Evolutionary conservation across 257 asterid species (phyloP).

Genomic region (Solanum arcanum): DNA sequence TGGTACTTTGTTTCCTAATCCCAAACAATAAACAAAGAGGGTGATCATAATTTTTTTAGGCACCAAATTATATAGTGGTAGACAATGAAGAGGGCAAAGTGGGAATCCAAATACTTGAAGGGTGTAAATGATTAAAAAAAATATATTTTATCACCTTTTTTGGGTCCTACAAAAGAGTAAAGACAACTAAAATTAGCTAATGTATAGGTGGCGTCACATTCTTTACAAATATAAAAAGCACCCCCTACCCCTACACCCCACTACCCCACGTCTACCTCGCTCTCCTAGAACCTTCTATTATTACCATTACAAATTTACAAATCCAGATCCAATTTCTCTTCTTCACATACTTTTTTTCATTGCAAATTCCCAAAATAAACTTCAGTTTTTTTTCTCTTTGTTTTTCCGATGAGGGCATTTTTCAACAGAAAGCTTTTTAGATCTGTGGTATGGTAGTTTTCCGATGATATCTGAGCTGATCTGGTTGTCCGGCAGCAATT

Average conservation of each 20-base stretch:
- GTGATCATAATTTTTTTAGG: background rate
- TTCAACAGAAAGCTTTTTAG: background rate
- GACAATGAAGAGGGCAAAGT: background rate
- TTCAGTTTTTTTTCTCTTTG: background rate
- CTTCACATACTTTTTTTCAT: background rate
- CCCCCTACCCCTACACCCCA: background rate
- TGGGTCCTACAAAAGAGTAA: conserved; percentile 2
- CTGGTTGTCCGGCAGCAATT: background rate
- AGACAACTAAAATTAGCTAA: conserved; percentile 3
- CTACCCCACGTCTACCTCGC: background rate
- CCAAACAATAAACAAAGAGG: background rate
- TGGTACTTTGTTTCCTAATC: background rate
- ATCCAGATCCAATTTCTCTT: background rate
- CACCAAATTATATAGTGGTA: background rate
- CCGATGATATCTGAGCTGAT: background rate
- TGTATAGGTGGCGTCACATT: conserved; percentile 7
- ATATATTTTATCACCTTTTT: background rate
- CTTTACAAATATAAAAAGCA: background rate
- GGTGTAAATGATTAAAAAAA: background rate
- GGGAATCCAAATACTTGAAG: background rate
- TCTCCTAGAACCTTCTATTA: background rate
- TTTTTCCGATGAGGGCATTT: background rate
- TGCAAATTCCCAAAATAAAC: background rate
- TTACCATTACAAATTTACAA: background rate
- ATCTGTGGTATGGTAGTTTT: background rate